phyloP scores from a whole-genome alignment of 192 early-diverging fungal species.

The Physocladia obscura region DNA sequence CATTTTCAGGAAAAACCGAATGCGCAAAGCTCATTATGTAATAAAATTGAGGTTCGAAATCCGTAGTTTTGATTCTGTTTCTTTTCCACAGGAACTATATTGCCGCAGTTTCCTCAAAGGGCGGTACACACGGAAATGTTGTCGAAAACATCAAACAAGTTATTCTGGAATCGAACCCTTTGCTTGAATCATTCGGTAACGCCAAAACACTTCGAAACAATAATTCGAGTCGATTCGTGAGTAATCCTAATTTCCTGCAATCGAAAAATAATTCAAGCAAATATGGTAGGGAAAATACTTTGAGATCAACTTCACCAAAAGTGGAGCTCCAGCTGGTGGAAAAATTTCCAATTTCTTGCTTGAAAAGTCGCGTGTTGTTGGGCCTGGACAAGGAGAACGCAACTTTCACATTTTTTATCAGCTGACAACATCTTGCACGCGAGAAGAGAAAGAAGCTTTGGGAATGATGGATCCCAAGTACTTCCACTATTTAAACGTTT shows the following conservation, averaged over 20 bases:
- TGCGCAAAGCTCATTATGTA: constrained; percentile 65
- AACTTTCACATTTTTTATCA: constrained; percentile 95
- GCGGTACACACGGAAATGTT: constrained; percentile 59
- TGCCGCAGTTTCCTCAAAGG: constrained; percentile 84
- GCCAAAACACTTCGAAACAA: constrained; percentile 98
- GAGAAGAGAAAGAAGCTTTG: constrained; percentile 44
- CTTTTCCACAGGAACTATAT: constrained; percentile 84
- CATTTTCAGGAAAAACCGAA: constrained; percentile 52
- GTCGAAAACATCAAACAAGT: constrained; percentile 97
- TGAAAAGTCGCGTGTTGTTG: constrained; percentile 95
- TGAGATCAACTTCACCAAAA: constrained; percentile 93
- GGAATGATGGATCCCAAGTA: constrained; percentile 57
- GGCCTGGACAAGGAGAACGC: constrained; percentile 88
- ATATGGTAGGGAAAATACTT: constrained; percentile 89
- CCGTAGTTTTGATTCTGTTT: not conserved
- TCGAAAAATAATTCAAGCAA: not conserved
- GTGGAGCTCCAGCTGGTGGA: constrained; percentile 93
- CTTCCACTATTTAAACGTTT: constrained; percentile 50
- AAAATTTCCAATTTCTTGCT: constrained; percentile 97
- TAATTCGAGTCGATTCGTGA: constrained; percentile 94
- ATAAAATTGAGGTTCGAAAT: not conserved
- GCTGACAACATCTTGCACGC: constrained; percentile 40
- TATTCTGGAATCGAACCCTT: constrained; percentile 97
- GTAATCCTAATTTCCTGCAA: constrained; percentile 13
- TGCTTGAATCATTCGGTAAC: constrained; percentile 97